Conservation (phyloP, 179 eudicot species). For the Patellifolia procumbens region DNA sequence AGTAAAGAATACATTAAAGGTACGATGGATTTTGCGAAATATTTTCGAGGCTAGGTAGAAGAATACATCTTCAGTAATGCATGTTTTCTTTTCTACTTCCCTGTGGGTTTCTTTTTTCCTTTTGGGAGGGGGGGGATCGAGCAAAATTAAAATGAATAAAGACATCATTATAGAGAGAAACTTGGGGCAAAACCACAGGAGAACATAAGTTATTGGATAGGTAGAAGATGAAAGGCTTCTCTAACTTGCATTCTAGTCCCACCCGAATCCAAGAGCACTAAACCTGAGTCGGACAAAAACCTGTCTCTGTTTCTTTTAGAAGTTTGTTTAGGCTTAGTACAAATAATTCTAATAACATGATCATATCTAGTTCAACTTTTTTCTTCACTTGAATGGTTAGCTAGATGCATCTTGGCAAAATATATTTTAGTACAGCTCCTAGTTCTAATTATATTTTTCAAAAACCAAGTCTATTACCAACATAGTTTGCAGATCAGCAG, state of each 20-base stretch:
- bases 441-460: background rate
- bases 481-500: background rate
- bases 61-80: too few relatives aligned
- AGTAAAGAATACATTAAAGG: slow-evolving; percentile 40
- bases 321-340: background rate
- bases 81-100: background rate
- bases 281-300: background rate
- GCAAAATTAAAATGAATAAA: background rate
- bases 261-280: background rate
- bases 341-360: background rate
- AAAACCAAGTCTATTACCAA: background rate
- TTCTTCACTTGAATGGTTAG: background rate
- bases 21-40: slow-evolving; percentile 37
- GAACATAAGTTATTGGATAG: background rate
- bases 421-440: background rate
- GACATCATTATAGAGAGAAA: background rate
- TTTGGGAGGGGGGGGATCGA: background rate
- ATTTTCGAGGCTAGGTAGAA: background rate
- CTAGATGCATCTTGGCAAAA: background rate
- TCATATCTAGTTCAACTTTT: background rate
- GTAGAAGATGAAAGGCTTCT: background rate
- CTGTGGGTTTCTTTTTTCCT: background rate
- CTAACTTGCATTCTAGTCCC: background rate
- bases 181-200: background rate
- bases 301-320: background rate